Conservation (phyloP, 2,329 filamentous ascomycete species). For the Trichoderma koningiopsis region DNA sequence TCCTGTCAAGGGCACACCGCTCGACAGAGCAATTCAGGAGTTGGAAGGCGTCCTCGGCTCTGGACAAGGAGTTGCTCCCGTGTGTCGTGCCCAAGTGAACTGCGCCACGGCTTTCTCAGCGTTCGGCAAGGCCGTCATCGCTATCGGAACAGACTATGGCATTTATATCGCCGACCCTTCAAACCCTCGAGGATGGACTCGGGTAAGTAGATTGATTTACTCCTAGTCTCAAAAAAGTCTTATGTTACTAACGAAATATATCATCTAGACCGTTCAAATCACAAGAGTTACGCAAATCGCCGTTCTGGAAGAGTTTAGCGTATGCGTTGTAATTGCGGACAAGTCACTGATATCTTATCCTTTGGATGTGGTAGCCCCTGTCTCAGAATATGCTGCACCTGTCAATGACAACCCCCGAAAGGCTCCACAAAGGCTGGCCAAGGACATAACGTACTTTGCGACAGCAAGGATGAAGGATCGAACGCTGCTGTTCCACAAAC, state of each 20-base stretch:
- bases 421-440: slow-evolving; percentile 88
- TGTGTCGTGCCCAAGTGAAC: slow-evolving; percentile 86
- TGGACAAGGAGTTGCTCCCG: slow-evolving; percentile 69
- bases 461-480: slow-evolving; percentile 97
- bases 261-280: slow-evolving; percentile 69
- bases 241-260: background rate
- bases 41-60: slow-evolving; percentile 77
- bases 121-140: slow-evolving; percentile 82
- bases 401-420: slow-evolving; percentile 73
- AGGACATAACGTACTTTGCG: slow-evolving; percentile 95
- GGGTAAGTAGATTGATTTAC: slow-evolving; percentile 60
- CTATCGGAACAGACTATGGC: slow-evolving; percentile 92
- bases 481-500: slow-evolving; percentile 94
- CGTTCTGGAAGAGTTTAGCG: slow-evolving; percentile 91
- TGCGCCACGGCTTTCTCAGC: slow-evolving; percentile 89
- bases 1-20: slow-evolving; percentile 83
- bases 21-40: slow-evolving; percentile 87
- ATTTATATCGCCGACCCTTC: slow-evolving; percentile 87
- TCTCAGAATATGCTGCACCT: slow-evolving; percentile 63
- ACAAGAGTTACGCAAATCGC: slow-evolving; percentile 86
- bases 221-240: background rate
- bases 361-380: slow-evolving; percentile 75
- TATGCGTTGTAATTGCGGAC: slow-evolving; percentile 89
- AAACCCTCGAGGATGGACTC: slow-evolving; percentile 87
- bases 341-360: slow-evolving; percentile 92